Base-by-base conservation (phyloP, 306 rosid species). In the Lupinus albus region DNA sequence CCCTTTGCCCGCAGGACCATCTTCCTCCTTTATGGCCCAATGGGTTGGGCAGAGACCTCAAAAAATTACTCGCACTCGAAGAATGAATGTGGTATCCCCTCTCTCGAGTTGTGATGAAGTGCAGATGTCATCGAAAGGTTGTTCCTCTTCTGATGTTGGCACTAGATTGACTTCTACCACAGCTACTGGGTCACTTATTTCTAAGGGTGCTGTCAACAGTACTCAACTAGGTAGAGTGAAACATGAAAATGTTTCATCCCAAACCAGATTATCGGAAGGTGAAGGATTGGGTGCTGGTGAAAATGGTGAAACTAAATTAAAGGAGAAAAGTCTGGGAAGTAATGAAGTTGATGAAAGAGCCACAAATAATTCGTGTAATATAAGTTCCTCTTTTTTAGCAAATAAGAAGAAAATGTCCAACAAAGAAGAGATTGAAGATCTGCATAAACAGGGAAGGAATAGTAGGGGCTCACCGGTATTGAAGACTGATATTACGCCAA, bases 41-140 rank as follows among this genome's bases (percentile, higher is more conserved):
- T 92, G 98, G 96, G 92, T 68, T 79, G 95, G 89, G 59, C 96
- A 92, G 76, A 92, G 96, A 73, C 88, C 98, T 30, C 91, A 84
- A 58, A 92, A 89, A 70, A 84, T 71, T 33, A 78, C 91, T 54
- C 95, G 98, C 35, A 85, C 91, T 52, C 81, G 96, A 81, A 87
- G 95, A 84, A 78, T 81, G 67, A 89, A 84, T 85, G 79, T 87
- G 77, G 81, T 84, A 50, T 79, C 88, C 70, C 96, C 98, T 56
- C 83, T 87, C 75, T 71, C 81, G 47, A 83, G 71, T 72, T 72
- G 76, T 72, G 91, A 89, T 56, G 92, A 85, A 70, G 78, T 75
- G 67, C 91, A 77, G 60, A 46, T 64, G 21, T 64, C 91, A 35
- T 72, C 80, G 30, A 95, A 89, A 74, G 83, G 79, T 21, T 74